Percentiles rank a stretch among this genome's conserved stretches.
These are phyloP conservation scores for Galeopsis tetrahit DNA, from an alignment of 257 asterid species.

Conservation along the genomic window DNA sequence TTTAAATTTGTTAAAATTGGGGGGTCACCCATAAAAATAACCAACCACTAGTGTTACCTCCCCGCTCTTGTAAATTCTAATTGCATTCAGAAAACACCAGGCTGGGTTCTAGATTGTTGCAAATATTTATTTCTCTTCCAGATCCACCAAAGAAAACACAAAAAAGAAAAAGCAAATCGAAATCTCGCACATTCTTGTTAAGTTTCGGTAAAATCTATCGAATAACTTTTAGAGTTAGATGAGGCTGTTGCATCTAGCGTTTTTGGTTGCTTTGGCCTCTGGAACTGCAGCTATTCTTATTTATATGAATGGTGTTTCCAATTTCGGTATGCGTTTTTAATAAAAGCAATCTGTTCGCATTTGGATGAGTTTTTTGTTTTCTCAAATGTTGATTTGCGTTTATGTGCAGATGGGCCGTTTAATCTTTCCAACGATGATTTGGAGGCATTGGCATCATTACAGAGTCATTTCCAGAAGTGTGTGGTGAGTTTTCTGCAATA, in stretches of 20 bases:
- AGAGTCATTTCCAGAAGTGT: conserved; percentile 67
- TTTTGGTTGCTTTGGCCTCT: conserved; percentile 67
- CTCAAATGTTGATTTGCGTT: neutral
- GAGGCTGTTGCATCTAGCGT: conserved; percentile 73
- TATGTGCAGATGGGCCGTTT: conserved; percentile 50
- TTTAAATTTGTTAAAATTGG: neutral
- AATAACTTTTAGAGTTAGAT: conserved; percentile 38
- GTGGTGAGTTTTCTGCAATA: conserved; percentile 63
- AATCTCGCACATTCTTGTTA: conserved; percentile 1
- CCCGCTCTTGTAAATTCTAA: neutral
- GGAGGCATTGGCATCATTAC: conserved; percentile 70
- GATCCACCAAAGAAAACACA: conserved; percentile 21
- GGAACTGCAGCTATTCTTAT: conserved; percentile 74
- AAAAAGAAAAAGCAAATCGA: neutral
- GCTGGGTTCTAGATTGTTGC: conserved; percentile 11
- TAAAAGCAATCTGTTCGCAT: neutral
- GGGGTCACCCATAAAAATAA: conserved; percentile 5
- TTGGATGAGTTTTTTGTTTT: neutral
- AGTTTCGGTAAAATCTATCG: neutral
- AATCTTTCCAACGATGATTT: conserved; percentile 61
- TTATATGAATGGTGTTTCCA: conserved; percentile 65
- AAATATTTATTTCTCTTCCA: conserved; percentile 11
- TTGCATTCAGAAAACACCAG: neutral
- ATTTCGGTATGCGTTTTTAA: conserved; percentile 39
- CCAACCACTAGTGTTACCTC: neutral